Percentiles rank a stretch among this genome's conserved stretches.
Evolutionary conservation across 371 early-diverging fungal species (phyloP).

Genomic region (Mortierella sp.): DNA sequence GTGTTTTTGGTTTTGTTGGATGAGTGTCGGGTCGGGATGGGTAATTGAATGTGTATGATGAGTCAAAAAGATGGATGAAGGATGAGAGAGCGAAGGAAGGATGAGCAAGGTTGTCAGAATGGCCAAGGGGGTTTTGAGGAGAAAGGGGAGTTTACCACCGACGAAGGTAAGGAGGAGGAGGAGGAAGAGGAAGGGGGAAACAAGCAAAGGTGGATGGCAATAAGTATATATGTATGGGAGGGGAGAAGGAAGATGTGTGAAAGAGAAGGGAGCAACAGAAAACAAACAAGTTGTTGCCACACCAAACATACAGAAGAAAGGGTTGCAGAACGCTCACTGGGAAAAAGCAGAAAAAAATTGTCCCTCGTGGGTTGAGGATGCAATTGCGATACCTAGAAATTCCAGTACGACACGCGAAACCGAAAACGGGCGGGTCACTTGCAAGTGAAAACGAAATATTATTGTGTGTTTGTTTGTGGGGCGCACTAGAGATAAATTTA

Average conservation of each 20-base stretch:
- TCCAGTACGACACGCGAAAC: not conserved
- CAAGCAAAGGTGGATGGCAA: not conserved
- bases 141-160: not conserved
- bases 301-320: slow-evolving; percentile 10
- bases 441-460: slow-evolving; percentile 14
- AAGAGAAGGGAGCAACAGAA: not conserved
- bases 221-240: slow-evolving; percentile 10
- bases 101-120: not conserved
- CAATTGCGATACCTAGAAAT: slow-evolving; percentile 5
- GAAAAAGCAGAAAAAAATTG: not conserved
- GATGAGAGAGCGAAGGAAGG: not conserved
- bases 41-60: not conserved
- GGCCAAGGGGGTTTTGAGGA: not conserved
- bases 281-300: not conserved
- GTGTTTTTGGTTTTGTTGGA: not conserved
- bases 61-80: not conserved
- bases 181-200: not conserved
- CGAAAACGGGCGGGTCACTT: no score
- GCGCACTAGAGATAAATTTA: not conserved
- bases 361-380: slow-evolving; percentile 3
- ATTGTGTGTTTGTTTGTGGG: not conserved
- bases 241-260: slow-evolving; percentile 8
- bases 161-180: not conserved
- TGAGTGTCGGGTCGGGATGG: not conserved
- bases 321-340: slow-evolving; percentile 2